Evolutionary conservation across 805 yeast genomes (phyloP), one percentile per base, ranked within the genome.

Genomic region (Pichia phayaonensis): DNA sequence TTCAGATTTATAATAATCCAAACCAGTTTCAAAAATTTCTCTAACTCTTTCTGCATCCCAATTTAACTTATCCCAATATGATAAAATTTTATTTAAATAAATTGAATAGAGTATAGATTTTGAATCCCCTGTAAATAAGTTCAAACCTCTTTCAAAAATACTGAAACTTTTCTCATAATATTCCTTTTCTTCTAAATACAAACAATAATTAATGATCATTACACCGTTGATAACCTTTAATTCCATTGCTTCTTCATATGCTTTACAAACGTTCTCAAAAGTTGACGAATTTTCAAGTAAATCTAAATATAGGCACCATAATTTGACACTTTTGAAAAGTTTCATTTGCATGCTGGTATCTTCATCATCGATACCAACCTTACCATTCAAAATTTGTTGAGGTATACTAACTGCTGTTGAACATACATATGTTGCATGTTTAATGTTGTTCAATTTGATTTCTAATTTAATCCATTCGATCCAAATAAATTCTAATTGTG

Each of bases 251-350:
- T 72, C 64, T 44, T 83, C 87, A 59, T 83, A 84, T 1, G 74
- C 70, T 2, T 60, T 59, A 40, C 68, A 59, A 2, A 73, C 69
- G 10, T 65, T 68, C 0, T 68, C 69, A 12, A 72, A 59, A 44
- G 75, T 78, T 5, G 76, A 73, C 31, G 72, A 63, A 15, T 82
- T 73, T 63, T 85, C 90, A 18, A 83, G 72, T 27, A 87, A 61
- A 58, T 87, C 96, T 26, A 88, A 62, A 59, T 85, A 87, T 55
- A 79, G 76, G 4, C 78, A 67, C 97, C 97, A 90, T 8, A 90
- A 65, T 47, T 77, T 77, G 41, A 71, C 66, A 6, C 86, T 80
- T 56, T 80, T 81, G 62, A 77, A 82, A 11, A 84, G 57, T 29
- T 87, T 65, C 26, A 75, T 64, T 54, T 84, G 90, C 0, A 86